Percentiles rank a stretch among this genome's conserved stretches.
phyloP scores from a whole-genome alignment of 2,329 filamentous ascomycete species.

The Sporothrix sp. region DNA sequence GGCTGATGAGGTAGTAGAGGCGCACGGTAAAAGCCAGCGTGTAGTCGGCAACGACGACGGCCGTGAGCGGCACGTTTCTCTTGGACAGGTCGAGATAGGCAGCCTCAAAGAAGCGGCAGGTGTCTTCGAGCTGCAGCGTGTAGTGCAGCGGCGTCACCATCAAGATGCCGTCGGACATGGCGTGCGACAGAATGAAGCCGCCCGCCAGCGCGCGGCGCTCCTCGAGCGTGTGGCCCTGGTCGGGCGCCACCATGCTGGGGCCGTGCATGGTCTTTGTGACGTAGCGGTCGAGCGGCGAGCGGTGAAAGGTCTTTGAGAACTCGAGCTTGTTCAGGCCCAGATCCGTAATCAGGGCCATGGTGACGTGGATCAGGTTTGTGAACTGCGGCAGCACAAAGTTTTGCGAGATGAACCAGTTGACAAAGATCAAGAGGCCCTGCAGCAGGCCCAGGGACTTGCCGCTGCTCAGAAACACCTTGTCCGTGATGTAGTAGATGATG shows the following conservation, averaged over 20 bases:
- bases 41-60: conserved; percentile 7
- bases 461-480: conserved; percentile 16
- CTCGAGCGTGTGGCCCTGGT: conserved; percentile 22
- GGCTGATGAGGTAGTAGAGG: conserved; percentile 16
- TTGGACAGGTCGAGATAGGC: background rate
- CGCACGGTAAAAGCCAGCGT: conserved; percentile 16
- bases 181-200: conserved; percentile 33
- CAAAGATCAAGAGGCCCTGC: conserved; percentile 17
- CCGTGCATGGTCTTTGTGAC: conserved; percentile 13
- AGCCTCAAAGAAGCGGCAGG: conserved; percentile 15
- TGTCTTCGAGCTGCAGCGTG: conserved; percentile 22
- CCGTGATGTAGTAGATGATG: conserved; percentile 15
- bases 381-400: conserved; percentile 16
- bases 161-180: conserved; percentile 11
- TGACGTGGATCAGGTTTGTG: conserved; percentile 17
- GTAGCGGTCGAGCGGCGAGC: conserved; percentile 16
- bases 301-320: conserved; percentile 3
- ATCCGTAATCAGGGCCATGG: conserved; percentile 19
- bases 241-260: background rate
- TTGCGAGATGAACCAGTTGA: conserved; percentile 17
- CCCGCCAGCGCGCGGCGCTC: conserved; percentile 35
- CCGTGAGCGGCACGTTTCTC: background rate
- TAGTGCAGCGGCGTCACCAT: conserved; percentile 35
- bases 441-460: conserved; percentile 16
- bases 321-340: conserved; percentile 19